Conservation (phyloP, 2,329 filamentous ascomycete species). For the Xylariomycetidae sp. region DNA sequence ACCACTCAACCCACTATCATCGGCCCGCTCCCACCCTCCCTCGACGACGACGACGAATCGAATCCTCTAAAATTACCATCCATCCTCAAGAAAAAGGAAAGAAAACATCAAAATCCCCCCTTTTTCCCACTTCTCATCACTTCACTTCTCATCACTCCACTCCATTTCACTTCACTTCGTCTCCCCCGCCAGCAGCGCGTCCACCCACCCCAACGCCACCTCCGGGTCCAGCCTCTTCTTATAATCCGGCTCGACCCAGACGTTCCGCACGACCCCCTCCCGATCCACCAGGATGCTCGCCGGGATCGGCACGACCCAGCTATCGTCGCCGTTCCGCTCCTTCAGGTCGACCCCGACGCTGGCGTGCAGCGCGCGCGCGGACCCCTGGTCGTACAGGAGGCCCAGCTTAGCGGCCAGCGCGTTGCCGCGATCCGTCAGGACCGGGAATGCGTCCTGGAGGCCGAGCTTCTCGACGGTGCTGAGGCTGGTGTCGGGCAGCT, state of each 20-base stretch:
- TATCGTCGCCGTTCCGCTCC: slow-evolving; percentile 32
- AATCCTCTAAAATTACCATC: too few species aligned
- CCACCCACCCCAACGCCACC: slow-evolving; percentile 29
- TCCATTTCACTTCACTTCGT: too few species aligned
- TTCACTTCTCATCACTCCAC: too few species aligned
- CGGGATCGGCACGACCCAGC: slow-evolving; percentile 33
- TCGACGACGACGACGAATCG: too few species aligned
- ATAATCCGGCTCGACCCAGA: slow-evolving; percentile 32
- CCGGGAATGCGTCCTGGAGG: slow-evolving; percentile 34
- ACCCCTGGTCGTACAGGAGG: slow-evolving; percentile 24
- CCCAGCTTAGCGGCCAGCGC: slow-evolving; percentile 31
- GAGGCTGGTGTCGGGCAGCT: slow-evolving; percentile 34
- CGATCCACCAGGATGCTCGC: slow-evolving; percentile 33
- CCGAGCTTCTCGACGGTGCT: slow-evolving; percentile 34
- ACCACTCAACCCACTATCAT: too few species aligned
- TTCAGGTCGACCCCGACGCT: slow-evolving; percentile 26
- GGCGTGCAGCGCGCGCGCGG: slow-evolving; percentile 17
- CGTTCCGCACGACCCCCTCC: slow-evolving; percentile 23
- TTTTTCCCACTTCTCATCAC: too few species aligned
- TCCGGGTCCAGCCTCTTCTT: slow-evolving; percentile 31
- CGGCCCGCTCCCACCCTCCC: too few species aligned
- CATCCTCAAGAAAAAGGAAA: too few species aligned
- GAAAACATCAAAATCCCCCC: too few species aligned
- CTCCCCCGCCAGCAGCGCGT: slow-evolving; percentile 12
- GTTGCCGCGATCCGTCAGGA: slow-evolving; percentile 31